Evolutionary conservation across 495 filamentous ascomycete genomes (phyloP).

Genomic region (Podospora appendiculata): DNA sequence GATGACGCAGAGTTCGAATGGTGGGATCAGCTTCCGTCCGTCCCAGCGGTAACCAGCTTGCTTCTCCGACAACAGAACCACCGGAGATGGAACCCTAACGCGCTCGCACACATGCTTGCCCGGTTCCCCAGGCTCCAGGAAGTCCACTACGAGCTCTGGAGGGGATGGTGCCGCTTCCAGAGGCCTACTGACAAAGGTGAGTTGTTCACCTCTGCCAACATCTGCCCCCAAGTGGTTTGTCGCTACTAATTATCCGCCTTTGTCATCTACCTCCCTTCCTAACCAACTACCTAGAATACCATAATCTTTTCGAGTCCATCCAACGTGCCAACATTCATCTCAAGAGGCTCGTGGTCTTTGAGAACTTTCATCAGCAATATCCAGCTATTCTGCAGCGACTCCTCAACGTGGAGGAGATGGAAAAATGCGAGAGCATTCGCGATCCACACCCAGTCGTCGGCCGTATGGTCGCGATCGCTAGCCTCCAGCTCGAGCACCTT

Average conservation of each 20-base stretch:
- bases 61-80: constrained; percentile 28
- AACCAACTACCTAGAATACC: constrained; percentile 2
- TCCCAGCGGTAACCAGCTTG: constrained; percentile 22
- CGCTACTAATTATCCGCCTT: background rate
- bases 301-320: constrained; percentile 20
- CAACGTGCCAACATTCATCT: constrained; percentile 15
- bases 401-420: constrained; percentile 4
- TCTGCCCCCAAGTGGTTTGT: constrained; percentile 4
- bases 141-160: constrained; percentile 28
- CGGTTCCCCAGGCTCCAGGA: constrained; percentile 26
- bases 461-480: constrained; percentile 18
- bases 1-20: constrained; percentile 16
- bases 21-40: constrained; percentile 24
- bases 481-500: constrained; percentile 28
- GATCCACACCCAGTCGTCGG: constrained; percentile 17
- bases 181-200: constrained; percentile 17
- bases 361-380: constrained; percentile 25
- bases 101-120: constrained; percentile 23
- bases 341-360: constrained; percentile 22
- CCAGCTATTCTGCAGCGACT: constrained; percentile 17
- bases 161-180: constrained; percentile 18
- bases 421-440: constrained; percentile 15
- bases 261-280: background rate
- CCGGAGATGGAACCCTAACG: constrained; percentile 22
- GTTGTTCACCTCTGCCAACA: constrained; percentile 6